Percentiles rank a stretch among this genome's conserved stretches.
phyloP scores from a whole-genome alignment of 306 rosid genomes.

The cucumber (Cucumis sativus) region DNA sequence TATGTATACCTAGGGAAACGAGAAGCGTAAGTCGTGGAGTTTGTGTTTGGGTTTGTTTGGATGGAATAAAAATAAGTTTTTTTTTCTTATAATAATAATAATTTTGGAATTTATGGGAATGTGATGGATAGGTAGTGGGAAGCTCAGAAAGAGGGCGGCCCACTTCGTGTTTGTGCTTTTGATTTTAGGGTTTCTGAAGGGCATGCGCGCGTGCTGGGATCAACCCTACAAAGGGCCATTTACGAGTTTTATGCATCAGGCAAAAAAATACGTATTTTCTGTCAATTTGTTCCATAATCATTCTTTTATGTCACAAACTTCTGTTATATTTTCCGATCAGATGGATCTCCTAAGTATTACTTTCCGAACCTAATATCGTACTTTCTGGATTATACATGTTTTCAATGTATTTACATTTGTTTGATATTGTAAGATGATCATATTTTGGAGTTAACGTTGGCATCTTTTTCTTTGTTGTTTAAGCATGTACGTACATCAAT shows the following conservation, averaged over 20 bases:
- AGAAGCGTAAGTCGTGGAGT: neutral
- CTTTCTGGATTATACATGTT: no score
- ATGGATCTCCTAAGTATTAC: no score
- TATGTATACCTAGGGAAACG: neutral
- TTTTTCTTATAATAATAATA: neutral
- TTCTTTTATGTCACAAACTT: no score
- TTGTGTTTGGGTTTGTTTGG: neutral
- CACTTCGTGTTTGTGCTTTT: neutral
- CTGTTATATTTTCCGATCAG: no score
- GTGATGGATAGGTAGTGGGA: slow-evolving; percentile 3
- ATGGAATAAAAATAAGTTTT: neutral
- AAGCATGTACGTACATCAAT: neutral
- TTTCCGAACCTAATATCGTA: no score
- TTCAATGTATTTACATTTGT: no score
- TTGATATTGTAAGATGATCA: no score
- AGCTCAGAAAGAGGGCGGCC: neutral
- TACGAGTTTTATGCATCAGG: no score
- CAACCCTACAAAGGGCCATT: neutral
- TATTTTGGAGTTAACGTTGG: no score
- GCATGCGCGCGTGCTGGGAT: slow-evolving; percentile 4
- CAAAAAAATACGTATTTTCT: no score
- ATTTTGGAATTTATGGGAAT: neutral
- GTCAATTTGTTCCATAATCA: no score
- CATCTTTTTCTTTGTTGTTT: neutral
- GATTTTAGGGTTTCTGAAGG: neutral